phyloP scores from a whole-genome alignment of 2,329 filamentous ascomycete genomes.

The Verticillium isaacii region DNA sequence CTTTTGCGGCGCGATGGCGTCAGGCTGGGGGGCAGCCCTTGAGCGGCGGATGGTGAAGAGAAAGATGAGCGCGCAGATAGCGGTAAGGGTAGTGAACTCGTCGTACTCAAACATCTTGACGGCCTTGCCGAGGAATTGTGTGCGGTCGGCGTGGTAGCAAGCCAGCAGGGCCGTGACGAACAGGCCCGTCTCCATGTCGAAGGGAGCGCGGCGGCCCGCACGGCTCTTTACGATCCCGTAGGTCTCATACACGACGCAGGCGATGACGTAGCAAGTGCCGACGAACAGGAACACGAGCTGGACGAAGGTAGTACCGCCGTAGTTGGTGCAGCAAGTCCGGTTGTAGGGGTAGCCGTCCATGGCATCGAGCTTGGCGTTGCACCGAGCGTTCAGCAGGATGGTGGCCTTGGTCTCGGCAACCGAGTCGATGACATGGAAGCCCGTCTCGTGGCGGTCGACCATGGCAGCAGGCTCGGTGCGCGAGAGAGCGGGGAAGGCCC shows the following conservation, averaged over 20 bases:
- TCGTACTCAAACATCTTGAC: constrained; percentile 16
- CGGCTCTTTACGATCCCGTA: constrained; percentile 1
- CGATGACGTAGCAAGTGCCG: background rate
- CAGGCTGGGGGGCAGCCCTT: background rate
- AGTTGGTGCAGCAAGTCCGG: constrained; percentile 47
- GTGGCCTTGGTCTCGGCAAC: constrained; percentile 38
- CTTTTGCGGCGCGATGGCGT: background rate
- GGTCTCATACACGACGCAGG: constrained; percentile 2
- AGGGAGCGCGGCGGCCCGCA: constrained; percentile 1
- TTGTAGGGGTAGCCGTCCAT: constrained; percentile 33
- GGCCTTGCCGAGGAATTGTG: constrained; percentile 20
- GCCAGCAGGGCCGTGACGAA: constrained; percentile 16
- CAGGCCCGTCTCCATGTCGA: constrained; percentile 16
- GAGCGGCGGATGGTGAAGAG: constrained; percentile 12
- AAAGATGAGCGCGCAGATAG: constrained; percentile 7
- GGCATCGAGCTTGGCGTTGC: constrained; percentile 34
- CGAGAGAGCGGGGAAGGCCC: constrained; percentile 14
- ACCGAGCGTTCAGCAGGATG: constrained; percentile 48
- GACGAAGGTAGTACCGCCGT: constrained; percentile 19
- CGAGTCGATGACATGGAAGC: constrained; percentile 35
- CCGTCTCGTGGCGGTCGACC: constrained; percentile 32
- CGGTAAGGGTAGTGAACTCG: constrained; percentile 14
- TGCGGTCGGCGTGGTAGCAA: constrained; percentile 21
- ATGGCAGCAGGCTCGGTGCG: background rate
- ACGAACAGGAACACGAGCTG: constrained; percentile 15